Evolutionary conservation across 148 eudicot genomes (phyloP).

Genomic region (Vaccinium myrtillus): DNA sequence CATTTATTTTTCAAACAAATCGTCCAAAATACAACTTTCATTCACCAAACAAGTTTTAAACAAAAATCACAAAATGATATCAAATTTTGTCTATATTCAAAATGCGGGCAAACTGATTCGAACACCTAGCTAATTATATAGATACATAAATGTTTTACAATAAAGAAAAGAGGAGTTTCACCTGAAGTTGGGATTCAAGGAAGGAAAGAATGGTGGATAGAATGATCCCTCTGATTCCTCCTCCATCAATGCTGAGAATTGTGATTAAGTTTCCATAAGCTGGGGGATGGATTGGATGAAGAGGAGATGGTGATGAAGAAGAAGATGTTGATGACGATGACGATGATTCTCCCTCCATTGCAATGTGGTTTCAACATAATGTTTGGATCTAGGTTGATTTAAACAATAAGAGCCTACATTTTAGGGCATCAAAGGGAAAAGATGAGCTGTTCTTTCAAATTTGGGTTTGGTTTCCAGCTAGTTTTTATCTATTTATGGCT

Average conservation of each 20-base stretch:
- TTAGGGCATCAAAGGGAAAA: background rate
- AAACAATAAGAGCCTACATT: background rate
- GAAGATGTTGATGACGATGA: background rate
- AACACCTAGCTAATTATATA: background rate
- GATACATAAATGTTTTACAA: background rate
- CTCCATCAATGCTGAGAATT: conserved; percentile 67
- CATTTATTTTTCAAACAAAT: background rate
- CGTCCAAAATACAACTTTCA: background rate
- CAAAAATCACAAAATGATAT: no score
- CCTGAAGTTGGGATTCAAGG: conserved; percentile 49
- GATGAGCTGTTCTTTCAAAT: background rate
- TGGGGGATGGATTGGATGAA: conserved; percentile 17
- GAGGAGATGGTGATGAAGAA: background rate
- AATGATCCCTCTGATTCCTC: conserved; percentile 60
- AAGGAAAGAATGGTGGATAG: conserved; percentile 37
- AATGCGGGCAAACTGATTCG: background rate
- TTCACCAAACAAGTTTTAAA: background rate
- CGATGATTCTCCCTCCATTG: background rate
- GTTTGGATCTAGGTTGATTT: background rate
- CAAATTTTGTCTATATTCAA: background rate
- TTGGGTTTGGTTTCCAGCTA: background rate
- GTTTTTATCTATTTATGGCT: background rate
- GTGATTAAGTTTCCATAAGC: conserved; percentile 48
- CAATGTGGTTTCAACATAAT: background rate
- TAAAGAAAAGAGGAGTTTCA: background rate